Percentiles rank a stretch among this genome's conserved stretches.
Conservation (phyloP, 192 early-diverging fungal species). For the Coemansia reversa region DNA sequence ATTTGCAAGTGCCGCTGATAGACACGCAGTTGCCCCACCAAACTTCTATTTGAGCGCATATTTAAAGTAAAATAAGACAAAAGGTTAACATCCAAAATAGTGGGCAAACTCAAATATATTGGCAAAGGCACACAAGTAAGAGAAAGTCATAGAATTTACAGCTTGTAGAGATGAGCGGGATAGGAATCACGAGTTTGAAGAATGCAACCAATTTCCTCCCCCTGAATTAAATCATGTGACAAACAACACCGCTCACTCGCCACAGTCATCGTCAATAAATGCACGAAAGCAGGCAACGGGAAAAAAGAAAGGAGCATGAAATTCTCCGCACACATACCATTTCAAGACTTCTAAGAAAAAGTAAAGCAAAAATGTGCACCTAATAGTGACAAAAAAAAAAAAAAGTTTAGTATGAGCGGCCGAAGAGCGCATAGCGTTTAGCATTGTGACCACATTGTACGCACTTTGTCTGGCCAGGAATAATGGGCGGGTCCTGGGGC, state of each 20-base stretch:
- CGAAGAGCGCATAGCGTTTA: slow-evolving; percentile 79
- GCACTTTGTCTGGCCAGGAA: slow-evolving; percentile 87
- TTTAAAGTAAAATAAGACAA: no score
- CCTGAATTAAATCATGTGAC: no score
- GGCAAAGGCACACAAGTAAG: not conserved
- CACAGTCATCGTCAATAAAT: not conserved
- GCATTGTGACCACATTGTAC: slow-evolving; percentile 73
- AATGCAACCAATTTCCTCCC: no score
- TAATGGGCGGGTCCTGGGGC: slow-evolving; percentile 79
- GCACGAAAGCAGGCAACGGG: slow-evolving; percentile 2
- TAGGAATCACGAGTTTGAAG: no score
- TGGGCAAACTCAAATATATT: no score
- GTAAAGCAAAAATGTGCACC: not conserved
- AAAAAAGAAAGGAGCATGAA: slow-evolving; percentile 5
- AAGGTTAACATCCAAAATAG: not conserved
- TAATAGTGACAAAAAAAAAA: no score
- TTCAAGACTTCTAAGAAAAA: not conserved
- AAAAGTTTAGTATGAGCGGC: slow-evolving; percentile 82
- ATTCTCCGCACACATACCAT: not conserved
- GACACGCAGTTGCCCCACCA: no score
- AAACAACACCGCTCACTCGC: no score
- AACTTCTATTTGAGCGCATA: no score
- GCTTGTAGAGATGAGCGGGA: not conserved
- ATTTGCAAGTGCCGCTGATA: no score
- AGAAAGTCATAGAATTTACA: not conserved